A percentile compares a stretch with the other conserved stretches of the same genome.
phyloP scores from a whole-genome alignment of 768 basidiomycete genomes.

The Chalciporus pseudorubinellus region DNA sequence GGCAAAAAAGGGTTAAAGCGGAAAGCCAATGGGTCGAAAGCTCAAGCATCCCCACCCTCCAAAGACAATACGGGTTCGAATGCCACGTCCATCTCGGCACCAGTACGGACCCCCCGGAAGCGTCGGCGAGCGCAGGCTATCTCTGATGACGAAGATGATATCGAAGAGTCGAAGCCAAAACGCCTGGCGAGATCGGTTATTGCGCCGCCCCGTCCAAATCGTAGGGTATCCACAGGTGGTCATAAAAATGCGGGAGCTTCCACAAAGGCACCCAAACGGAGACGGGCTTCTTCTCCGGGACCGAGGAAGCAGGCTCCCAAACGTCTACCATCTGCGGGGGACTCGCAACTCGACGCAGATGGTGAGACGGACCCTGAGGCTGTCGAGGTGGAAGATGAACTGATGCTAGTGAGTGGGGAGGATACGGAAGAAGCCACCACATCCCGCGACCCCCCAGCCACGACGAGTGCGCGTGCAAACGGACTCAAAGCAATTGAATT shows the following conservation, averaged over 20 bases:
- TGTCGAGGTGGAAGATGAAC: constrained; percentile 36
- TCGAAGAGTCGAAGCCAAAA: constrained; percentile 6
- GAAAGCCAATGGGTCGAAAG: constrained; percentile 14
- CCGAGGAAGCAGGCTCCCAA: constrained; percentile 15
- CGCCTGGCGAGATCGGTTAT: neutral
- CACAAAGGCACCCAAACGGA: constrained; percentile 14
- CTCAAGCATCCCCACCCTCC: constrained; percentile 4
- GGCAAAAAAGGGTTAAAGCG: constrained; percentile 19
- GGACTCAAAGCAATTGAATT: constrained; percentile 16
- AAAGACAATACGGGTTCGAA: constrained; percentile 10
- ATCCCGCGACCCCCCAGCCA: constrained; percentile 3
- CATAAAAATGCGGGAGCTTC: constrained; percentile 7
- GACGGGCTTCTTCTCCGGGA: constrained; percentile 31
- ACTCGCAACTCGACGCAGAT: constrained; percentile 34
- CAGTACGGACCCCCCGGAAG: constrained; percentile 19
- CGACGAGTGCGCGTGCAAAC: constrained; percentile 2
- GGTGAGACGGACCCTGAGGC: constrained; percentile 35
- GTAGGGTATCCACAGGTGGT: constrained; percentile 7
- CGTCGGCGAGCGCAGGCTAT: constrained; percentile 21
- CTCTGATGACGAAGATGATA: constrained; percentile 8
- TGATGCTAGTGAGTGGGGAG: constrained; percentile 26
- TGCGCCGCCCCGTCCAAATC: neutral
- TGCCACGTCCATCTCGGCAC: constrained; percentile 18
- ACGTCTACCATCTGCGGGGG: constrained; percentile 23
- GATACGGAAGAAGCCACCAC: constrained; percentile 15